A percentile compares a stretch with the other conserved stretches of the same genome.
These are phyloP conservation scores for Cercophora newfieldiana DNA, from an alignment of 495 filamentous ascomycete genomes.

Conservation along the genomic window DNA sequence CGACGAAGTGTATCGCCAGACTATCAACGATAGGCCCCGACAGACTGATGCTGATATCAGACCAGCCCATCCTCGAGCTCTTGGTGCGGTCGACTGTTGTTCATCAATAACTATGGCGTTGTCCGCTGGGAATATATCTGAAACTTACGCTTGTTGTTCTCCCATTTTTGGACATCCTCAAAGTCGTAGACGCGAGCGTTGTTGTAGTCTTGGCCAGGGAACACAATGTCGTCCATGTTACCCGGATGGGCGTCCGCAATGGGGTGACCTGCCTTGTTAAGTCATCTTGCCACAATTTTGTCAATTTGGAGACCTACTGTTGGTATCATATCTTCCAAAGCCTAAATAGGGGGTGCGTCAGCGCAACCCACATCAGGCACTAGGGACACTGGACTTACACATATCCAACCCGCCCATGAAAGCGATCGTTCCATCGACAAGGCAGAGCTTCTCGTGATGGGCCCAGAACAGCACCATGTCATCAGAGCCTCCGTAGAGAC, in stretches of 20 bases:
- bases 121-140: neutral
- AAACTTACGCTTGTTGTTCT: conserved; percentile 70
- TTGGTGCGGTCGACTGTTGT: conserved; percentile 66
- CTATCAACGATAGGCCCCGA: conserved; percentile 79
- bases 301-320: conserved; percentile 35
- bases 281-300: conserved; percentile 19
- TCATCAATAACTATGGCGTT: conserved; percentile 21
- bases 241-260: conserved; percentile 84
- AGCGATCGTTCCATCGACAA: conserved; percentile 75
- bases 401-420: conserved; percentile 89
- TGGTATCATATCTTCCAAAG: conserved; percentile 65
- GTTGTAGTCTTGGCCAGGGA: conserved; percentile 94
- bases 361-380: neutral
- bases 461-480: conserved; percentile 91
- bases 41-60: conserved; percentile 81
- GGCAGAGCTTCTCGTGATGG: conserved; percentile 90
- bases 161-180: conserved; percentile 76
- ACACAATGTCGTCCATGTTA: conserved; percentile 71
- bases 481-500: conserved; percentile 75
- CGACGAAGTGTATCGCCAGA: conserved; percentile 74
- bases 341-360: conserved; percentile 36
- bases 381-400: conserved; percentile 37
- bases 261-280: conserved; percentile 58
- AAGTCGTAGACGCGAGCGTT: conserved; percentile 89
- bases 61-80: conserved; percentile 90